phyloP scores from a whole-genome alignment of 257 asterid genomes.

The Plantago major region DNA sequence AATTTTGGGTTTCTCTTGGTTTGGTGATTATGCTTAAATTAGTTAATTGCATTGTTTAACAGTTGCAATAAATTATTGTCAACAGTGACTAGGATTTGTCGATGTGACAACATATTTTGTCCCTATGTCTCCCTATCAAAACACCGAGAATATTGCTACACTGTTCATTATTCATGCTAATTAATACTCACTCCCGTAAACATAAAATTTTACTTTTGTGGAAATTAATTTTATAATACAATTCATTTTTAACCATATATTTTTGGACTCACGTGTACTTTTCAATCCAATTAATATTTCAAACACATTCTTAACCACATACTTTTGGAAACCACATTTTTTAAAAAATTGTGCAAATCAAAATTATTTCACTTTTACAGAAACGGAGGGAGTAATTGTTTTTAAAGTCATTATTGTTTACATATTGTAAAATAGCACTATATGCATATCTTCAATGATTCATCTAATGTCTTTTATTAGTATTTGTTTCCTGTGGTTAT shows the following conservation, averaged over 20 bases:
- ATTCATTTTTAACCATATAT: too few relatives aligned
- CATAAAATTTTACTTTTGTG: too few relatives aligned
- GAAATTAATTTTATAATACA: too few relatives aligned
- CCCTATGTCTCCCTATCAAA: constrained; percentile 60
- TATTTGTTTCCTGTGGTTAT: constrained; percentile 19
- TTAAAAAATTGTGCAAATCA: too few relatives aligned
- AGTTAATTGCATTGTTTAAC: not conserved
- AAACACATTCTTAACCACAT: too few relatives aligned
- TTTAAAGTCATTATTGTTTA: not conserved
- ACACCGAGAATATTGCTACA: constrained; percentile 58
- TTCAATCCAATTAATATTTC: too few relatives aligned
- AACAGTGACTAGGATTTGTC: constrained; percentile 32
- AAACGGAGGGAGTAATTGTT: too few relatives aligned
- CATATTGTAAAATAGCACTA: not conserved
- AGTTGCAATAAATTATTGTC: constrained; percentile 1
- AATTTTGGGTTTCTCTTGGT: constrained; percentile 28
- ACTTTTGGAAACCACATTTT: too few relatives aligned
- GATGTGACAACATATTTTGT: constrained; percentile 60
- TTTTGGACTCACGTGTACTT: too few relatives aligned
- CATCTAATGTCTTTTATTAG: constrained; percentile 3
- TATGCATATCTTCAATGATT: not conserved
- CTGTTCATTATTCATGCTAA: constrained; percentile 25
- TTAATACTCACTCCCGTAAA: too few relatives aligned
- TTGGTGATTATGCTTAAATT: constrained; percentile 22
- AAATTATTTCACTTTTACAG: too few relatives aligned